Percentiles rank a stretch among this genome's conserved stretches.
phyloP scores from a whole-genome alignment of 2,329 filamentous ascomycete species.

The Aspergillus unguis region DNA sequence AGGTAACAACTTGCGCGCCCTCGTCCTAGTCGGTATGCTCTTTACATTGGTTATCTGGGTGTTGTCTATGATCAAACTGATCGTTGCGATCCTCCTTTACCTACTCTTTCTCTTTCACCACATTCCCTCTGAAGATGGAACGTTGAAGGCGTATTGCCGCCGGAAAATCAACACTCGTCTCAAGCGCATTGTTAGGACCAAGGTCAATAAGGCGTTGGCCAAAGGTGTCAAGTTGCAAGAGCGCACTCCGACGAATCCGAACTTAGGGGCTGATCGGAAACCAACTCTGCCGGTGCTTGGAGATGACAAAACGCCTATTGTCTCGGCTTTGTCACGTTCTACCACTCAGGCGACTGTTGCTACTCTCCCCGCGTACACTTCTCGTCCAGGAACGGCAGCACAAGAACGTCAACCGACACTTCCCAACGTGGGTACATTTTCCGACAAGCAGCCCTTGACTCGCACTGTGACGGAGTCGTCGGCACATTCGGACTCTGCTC shows the following conservation, averaged over 20 bases:
- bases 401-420: slow-evolving; percentile 34
- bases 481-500: slow-evolving; percentile 50
- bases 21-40: slow-evolving; percentile 85
- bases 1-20: slow-evolving; percentile 70
- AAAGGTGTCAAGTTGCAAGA: slow-evolving; percentile 64
- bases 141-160: slow-evolving; percentile 79
- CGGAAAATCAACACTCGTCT: slow-evolving; percentile 86
- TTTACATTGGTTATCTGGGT: slow-evolving; percentile 91
- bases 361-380: slow-evolving; percentile 62
- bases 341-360: slow-evolving; percentile 62
- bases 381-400: slow-evolving; percentile 55
- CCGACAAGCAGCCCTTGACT: slow-evolving; percentile 41
- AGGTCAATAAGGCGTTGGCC: slow-evolving; percentile 82
- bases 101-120: slow-evolving; percentile 89
- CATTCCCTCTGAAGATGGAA: slow-evolving; percentile 77
- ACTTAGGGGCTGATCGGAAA: slow-evolving; percentile 29
- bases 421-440: slow-evolving; percentile 37
- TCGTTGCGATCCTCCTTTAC: slow-evolving; percentile 75
- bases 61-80: slow-evolving; percentile 69
- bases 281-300: slow-evolving; percentile 64
- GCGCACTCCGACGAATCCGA: slow-evolving; percentile 47
- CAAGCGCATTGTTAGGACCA: slow-evolving; percentile 76
- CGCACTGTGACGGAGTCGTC: slow-evolving; percentile 46
- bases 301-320: slow-evolving; percentile 35
- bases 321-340: slow-evolving; percentile 38